Percentiles rank a stretch among this genome's conserved stretches.
phyloP scores from a whole-genome alignment of 805 yeast species.

The Barnettozyma pratensis region DNA sequence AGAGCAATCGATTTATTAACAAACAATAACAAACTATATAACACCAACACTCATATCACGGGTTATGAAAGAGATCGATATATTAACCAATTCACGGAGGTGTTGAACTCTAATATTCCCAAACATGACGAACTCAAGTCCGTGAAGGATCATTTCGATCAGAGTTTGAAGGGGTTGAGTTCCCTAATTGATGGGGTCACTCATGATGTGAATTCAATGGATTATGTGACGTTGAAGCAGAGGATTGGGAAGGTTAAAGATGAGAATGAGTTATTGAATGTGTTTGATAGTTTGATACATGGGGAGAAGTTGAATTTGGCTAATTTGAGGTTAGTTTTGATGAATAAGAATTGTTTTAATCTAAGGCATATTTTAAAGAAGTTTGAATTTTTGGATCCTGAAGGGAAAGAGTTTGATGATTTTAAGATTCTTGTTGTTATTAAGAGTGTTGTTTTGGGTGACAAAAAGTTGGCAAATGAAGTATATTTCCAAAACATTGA shows the following conservation, averaged over 20 bases:
- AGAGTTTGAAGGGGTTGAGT: constrained; percentile 7
- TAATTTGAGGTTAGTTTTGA: constrained; percentile 4
- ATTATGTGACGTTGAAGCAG: not conserved
- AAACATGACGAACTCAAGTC: not conserved
- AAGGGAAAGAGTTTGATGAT: constrained; percentile 1
- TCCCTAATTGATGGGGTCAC: not conserved
- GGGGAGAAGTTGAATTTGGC: constrained; percentile 1
- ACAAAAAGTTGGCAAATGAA: not conserved
- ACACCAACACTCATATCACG: not conserved
- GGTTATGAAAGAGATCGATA: constrained; percentile 3
- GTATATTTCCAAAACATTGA: constrained; percentile 3
- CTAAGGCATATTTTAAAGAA: constrained; percentile 6
- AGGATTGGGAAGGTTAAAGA: not conserved
- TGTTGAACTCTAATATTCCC: constrained; percentile 1
- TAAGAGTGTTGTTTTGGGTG: constrained; percentile 2
- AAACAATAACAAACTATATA: not conserved
- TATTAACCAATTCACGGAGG: constrained; percentile 7
- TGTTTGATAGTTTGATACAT: constrained; percentile 9
- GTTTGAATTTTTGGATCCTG: constrained; percentile 6
- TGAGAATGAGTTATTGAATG: constrained; percentile 5
- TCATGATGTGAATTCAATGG: constrained; percentile 1
- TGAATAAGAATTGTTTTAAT: constrained; percentile 5
- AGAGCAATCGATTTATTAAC: constrained; percentile 8
- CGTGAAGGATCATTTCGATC: constrained; percentile 4
- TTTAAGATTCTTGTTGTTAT: constrained; percentile 6